Evolutionary conservation across 257 asterid genomes (phyloP).

Genomic region (Solanum medicagineum): DNA sequence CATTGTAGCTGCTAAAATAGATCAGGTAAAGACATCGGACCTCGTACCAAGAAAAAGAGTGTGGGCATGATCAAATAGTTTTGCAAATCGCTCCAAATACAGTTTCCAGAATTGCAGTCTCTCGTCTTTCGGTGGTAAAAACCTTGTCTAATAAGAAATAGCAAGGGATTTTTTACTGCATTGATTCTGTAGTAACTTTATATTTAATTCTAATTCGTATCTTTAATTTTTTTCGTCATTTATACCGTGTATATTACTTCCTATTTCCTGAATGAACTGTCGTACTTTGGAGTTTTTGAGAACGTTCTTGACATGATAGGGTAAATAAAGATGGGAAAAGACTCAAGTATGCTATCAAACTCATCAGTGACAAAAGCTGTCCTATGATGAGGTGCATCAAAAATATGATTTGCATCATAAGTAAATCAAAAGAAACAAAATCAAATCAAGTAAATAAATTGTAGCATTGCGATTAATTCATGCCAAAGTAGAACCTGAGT

Average conservation of each 20-base stretch:
- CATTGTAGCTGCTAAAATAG: slow-evolving; percentile 82
- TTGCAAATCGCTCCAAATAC: background rate
- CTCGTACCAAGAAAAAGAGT: slow-evolving; percentile 74
- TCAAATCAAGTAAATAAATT: background rate
- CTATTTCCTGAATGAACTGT: background rate
- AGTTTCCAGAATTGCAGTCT: background rate
- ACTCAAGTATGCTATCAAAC: no score
- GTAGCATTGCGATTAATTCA: background rate
- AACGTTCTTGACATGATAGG: no score
- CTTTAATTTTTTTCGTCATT: background rate
- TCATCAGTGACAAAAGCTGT: no score
- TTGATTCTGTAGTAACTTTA: background rate
- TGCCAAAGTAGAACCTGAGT: background rate
- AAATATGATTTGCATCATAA: no score
- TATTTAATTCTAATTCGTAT: background rate
- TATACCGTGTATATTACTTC: background rate
- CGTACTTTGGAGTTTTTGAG: no score
- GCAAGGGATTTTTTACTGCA: background rate
- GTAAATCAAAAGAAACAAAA: background rate
- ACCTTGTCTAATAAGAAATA: background rate
- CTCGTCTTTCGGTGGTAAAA: background rate
- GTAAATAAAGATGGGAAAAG: no score
- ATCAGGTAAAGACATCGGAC: slow-evolving; percentile 61
- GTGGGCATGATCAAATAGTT: slow-evolving; percentile 41
- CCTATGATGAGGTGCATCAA: no score